Conservation (phyloP, 306 rosid species). For the Quercus variabilis region DNA sequence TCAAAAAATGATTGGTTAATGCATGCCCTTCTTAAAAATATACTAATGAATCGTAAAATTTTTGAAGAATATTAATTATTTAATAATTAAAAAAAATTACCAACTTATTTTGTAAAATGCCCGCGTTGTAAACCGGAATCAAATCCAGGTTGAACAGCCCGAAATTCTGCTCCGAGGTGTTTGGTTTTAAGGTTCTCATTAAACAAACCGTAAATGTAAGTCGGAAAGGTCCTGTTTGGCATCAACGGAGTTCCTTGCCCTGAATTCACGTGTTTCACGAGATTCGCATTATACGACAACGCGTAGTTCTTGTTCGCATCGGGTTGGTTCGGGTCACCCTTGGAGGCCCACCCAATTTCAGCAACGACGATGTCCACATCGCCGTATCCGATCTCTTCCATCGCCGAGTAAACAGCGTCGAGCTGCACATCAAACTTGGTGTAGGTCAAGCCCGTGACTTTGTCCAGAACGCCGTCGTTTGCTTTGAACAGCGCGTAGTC, state of each 20-base stretch:
- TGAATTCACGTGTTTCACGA: constrained; percentile 57
- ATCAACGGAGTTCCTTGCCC: constrained; percentile 67
- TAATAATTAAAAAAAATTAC: constrained; percentile 19
- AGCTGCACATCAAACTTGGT: constrained; percentile 86
- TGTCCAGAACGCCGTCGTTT: constrained; percentile 67
- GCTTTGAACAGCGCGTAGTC: constrained; percentile 61
- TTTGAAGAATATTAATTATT: no score
- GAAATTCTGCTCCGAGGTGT: constrained; percentile 61
- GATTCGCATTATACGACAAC: constrained; percentile 58
- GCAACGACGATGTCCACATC: constrained; percentile 70
- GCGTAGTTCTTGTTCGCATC: constrained; percentile 62
- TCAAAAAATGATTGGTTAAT: no score
- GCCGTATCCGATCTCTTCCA: constrained; percentile 65
- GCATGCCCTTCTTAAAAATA: no score
- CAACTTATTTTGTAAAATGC: constrained; percentile 39
- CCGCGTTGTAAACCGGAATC: constrained; percentile 61
- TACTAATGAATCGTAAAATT: no score
- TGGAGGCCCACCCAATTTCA: constrained; percentile 84
- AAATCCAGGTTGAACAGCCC: constrained; percentile 72
- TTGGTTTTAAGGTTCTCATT: constrained; percentile 73
- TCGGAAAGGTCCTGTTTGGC: constrained; percentile 68
- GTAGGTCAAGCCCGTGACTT: constrained; percentile 46
- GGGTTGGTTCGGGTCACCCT: constrained; percentile 62
- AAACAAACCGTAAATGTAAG: constrained; percentile 60
- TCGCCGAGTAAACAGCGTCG: constrained; percentile 78